phyloP scores from a whole-genome alignment of 2,329 filamentous ascomycete genomes.

The Ceratocystis cubensis region DNA sequence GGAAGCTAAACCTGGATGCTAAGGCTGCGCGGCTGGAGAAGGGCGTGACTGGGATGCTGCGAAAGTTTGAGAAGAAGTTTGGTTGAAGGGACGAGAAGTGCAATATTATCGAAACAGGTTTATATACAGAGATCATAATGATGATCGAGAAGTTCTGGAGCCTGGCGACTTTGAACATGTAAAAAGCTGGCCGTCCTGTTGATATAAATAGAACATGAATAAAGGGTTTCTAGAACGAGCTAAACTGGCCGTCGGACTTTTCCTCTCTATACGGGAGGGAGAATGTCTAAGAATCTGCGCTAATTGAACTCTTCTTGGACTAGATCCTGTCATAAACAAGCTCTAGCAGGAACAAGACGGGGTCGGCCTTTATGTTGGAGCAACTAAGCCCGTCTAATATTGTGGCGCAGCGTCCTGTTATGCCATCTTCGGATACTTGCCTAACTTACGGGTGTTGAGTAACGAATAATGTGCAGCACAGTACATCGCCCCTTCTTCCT shows the following conservation, averaged over 20 bases:
- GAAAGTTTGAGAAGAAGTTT: conserved; percentile 69
- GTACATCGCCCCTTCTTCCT: background rate
- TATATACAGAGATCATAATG: background rate
- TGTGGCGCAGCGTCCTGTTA: background rate
- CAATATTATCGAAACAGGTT: background rate
- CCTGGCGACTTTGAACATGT: too few species aligned
- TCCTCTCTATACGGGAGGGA: too few species aligned
- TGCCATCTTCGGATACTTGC: background rate
- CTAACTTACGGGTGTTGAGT: background rate
- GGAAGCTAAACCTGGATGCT: conserved; percentile 46
- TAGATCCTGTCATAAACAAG: too few species aligned
- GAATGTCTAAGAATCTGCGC: too few species aligned
- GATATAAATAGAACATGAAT: background rate
- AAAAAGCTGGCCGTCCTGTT: too few species aligned
- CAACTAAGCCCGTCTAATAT: background rate
- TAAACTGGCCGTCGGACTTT: background rate
- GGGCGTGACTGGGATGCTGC: conserved; percentile 58
- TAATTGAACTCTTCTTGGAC: too few species aligned
- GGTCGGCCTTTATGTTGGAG: background rate
- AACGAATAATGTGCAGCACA: background rate
- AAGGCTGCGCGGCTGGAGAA: conserved; percentile 55
- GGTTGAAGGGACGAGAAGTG: conserved; percentile 27
- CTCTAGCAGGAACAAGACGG: too few species aligned
- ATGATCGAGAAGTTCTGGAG: too few species aligned
- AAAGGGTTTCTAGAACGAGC: background rate